Base-by-base conservation (phyloP, 495 filamentous ascomycete genomes). In the Neurospora sp. region DNA sequence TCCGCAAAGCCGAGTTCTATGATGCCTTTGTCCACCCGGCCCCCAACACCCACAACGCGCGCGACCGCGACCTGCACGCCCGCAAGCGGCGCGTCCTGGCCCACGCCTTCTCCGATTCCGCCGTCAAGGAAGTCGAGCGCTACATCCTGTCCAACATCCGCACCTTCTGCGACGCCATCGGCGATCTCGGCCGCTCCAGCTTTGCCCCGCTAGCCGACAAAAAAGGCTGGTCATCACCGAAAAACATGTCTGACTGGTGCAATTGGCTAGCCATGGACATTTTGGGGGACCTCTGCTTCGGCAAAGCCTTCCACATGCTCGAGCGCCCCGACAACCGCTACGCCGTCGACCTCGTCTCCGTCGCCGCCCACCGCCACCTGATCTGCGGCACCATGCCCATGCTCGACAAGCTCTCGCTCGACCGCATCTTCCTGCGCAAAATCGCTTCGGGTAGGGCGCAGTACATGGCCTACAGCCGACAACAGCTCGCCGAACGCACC, bases 231-330 rank as follows among this genome's bases (percentile, higher is more conserved):
- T 81, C 85, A 35, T 75, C 80, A 53, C 74, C 83, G 27, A 81
- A 84, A 75, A 86, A 92, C 78, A 86, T 91, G 81, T 83, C 88
- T 0, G 83, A 88, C 73, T 91, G 89, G 87, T 85, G 84, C 71
- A 90, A 88, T 77, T 92, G 88, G 81, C 83, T 91, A 10, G 86
- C 87, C 68, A 93, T 92, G 83, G 91, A 94, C 75, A 88, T 92
- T 27, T 88, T 94, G 79, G 91, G 91, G 4, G 88, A 92, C 42
- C 76, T 94, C 10, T 86, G 85, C 72, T 93, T 93, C 76, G 90
- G 89, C 18, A 91, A 92, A 78, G 84, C 89, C 22, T 92, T 92
- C 80, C 84, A 88, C 53, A 92, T 92, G 91, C 82, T 95, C 68
- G 85, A 89, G 68, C 80, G 79, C n/a, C 85, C 82, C 8, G 84